Base-by-base conservation (phyloP, 176 grass and related monocot species). In the Oryza longistaminata region DNA sequence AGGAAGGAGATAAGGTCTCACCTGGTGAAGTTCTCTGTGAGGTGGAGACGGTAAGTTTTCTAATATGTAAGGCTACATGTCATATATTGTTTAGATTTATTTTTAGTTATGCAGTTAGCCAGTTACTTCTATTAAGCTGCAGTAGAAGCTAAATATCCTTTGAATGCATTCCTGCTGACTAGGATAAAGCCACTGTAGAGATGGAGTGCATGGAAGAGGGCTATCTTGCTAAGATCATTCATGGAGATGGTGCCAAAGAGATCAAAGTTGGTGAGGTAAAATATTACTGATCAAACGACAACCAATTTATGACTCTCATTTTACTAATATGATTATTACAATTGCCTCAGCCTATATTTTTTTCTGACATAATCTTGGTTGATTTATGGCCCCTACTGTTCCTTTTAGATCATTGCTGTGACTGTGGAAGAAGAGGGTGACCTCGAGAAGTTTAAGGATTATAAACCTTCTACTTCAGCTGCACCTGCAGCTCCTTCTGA, bases 191-290 rank as follows among this genome's bases (percentile, higher is more conserved):
- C 5, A 99, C 93, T 0, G 93, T 99, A 11, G 93, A 99, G 48
- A 94, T 99, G 96, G 96, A 99, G 80, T 94, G 91, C 86, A 96
- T 99, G 96, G 96, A 99, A 88, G 96, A 99, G 72, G 96, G 96
- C 27, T 99, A 94, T 94, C 83, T 99, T 24, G 96, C 93, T 84
- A 99, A 99, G 71, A 99, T 99, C 78, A 50, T 99, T 89, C 88
- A 82, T 11, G 93, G 91, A 65, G 96, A 99, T 87, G 93, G 96
- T 85, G 87, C 96, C 55, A 99, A 99, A 78, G 93, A 95, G 75
- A 96, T 96, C 78, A 89, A 99, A 99, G 96, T 99, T 86, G 93
- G 93, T 1, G 96, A 99, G 86, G 96, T 99, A 85, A 61, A 58
- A 53, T 64, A 66, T 78, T 81, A 62, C 68, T 62, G 7, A 64